phyloP scores from a whole-genome alignment of 73 alveolate species.

The Tetrahymena elliotti region DNA sequence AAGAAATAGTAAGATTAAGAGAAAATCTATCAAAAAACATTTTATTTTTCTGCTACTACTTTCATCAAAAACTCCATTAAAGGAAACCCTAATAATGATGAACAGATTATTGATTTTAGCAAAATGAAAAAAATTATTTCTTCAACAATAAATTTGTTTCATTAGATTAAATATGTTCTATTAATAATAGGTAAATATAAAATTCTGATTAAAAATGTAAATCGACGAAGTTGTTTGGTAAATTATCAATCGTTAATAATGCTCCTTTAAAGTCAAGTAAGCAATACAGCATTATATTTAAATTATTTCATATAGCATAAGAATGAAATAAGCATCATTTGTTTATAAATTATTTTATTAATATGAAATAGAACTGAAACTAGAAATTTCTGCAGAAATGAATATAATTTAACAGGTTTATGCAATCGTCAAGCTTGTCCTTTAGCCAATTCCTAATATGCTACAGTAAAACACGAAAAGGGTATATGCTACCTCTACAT shows the following conservation, averaged over 20 bases:
- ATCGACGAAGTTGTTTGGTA: conserved; percentile 49
- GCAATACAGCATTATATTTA: not conserved
- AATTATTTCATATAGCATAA: not conserved
- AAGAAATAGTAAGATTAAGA: not conserved
- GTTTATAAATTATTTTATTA: not conserved
- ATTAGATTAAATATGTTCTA: not conserved
- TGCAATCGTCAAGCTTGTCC: conserved; percentile 99
- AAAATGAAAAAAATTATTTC: no score
- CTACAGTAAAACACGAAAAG: conserved; percentile 91
- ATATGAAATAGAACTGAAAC: conserved; percentile 73
- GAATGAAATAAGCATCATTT: not conserved
- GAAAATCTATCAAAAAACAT: not conserved
- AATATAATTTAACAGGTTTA: conserved; percentile 97
- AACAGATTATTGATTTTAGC: not conserved
- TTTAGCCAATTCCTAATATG: conserved; percentile 91
- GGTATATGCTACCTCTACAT: conserved; percentile 94
- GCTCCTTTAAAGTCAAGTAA: conserved; percentile 52
- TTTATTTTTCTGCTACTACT: not conserved
- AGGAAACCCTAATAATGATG: not conserved
- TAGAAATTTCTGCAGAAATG: conserved; percentile 89
- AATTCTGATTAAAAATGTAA: conserved; percentile 7
- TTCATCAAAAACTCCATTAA: not conserved
- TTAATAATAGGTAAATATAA: not conserved
- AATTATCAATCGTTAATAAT: conserved; percentile 36
- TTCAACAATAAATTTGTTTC: no score